Evolutionary conservation across 495 filamentous ascomycete genomes (phyloP), one percentile per base, ranked within the genome.

Genomic region (Collariella sp.): DNA sequence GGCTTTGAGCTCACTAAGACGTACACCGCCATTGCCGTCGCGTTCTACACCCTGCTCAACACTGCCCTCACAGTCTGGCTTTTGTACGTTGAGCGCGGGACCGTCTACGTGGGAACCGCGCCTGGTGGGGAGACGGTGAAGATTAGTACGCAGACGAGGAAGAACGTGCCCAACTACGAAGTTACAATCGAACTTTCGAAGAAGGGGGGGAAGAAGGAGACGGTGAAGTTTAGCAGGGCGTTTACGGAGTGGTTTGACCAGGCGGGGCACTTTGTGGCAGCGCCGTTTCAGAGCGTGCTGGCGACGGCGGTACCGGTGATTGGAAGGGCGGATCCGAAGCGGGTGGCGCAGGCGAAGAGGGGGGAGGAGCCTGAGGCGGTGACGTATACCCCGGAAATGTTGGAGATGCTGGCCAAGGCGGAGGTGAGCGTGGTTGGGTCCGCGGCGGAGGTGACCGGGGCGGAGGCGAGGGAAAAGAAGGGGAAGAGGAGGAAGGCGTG

Each of bases 191-290:
- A 75, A 38, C 75, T 80, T 1, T 68, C 72, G 7, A 58, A 72
- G 1, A 69, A 71, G 20, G 72, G 74, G 2, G 58, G 72, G 5
- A 66, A 74, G 60, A 69, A 69, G 22, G 75, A 80, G 56, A 74
- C 60, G n/a, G 44, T 78, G 10, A 75, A 81, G 50, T 66, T 89
- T 40, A 74, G 79, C 55, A 76, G 83, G 6, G 78, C 86, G 3
- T 97, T 96, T 67, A 86, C 84, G 18, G 77, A 77, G 23, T 98
- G 89, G 89, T 97, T 96, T 69, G 85, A 91, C 54, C 75, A 73
- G 4, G 80, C 87, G 35, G 91, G 93, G 6, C 79, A 78, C 45
- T 95, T 98, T 62, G 80, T 95, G 46, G 79, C 85, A 4, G 79
- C 83, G 57, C 91, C 90, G 9, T 90, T 96, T 64, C 89, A 93